Conservation (phyloP, 331 rosid genomes). For the Quercus lobata region DNA sequence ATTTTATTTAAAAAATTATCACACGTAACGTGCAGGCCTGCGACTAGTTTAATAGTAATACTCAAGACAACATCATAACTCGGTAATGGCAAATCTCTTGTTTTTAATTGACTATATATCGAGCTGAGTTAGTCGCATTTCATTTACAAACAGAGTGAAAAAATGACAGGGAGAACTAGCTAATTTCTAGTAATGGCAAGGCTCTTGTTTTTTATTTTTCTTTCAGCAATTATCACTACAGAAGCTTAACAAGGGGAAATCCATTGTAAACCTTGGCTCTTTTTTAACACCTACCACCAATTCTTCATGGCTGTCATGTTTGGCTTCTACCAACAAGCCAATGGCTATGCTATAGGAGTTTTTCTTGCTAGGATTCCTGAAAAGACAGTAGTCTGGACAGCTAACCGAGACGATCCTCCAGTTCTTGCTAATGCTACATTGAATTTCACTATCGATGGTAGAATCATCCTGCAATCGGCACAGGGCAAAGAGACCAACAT, state of each 20-base stretch:
- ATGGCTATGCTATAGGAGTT: conserved; percentile 34
- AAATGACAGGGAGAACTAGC: neutral
- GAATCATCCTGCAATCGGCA: conserved; percentile 7
- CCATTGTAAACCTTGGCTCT: conserved; percentile 12
- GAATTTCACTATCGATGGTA: conserved; percentile 28
- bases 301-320: conserved; percentile 39
- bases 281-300: conserved; percentile 17
- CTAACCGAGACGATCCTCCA: conserved; percentile 29
- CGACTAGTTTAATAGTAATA: too few species aligned
- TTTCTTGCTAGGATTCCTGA: conserved; percentile 9
- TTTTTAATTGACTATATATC: too few species aligned
- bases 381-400: conserved; percentile 42
- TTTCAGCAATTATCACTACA: neutral
- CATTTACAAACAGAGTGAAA: neutral
- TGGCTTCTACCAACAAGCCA: conserved; percentile 43
- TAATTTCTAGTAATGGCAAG: neutral
- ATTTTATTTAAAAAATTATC: too few species aligned
- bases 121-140: too few species aligned
- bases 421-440: conserved; percentile 27
- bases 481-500: conserved; percentile 17
- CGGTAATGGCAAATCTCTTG: too few species aligned
- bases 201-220: neutral
- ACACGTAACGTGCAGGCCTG: too few species aligned
- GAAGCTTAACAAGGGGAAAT: conserved; percentile 10
- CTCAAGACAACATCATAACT: too few species aligned